Percentiles rank a stretch among this genome's conserved stretches.
phyloP scores from a whole-genome alignment of 257 asterid genomes.

The Ophiorrhiza pumila region DNA sequence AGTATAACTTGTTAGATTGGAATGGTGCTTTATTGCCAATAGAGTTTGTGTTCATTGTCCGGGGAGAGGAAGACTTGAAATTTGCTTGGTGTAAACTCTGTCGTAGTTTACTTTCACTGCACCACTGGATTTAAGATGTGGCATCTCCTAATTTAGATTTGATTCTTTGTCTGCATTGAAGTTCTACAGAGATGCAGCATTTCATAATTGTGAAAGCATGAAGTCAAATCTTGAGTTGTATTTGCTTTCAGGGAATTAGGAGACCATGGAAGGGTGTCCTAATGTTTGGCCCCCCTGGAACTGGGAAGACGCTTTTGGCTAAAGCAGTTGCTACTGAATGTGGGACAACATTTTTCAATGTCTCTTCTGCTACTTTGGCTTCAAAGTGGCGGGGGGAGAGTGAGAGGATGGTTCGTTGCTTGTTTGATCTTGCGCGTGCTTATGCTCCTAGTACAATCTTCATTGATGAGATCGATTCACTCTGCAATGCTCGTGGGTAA shows the following conservation, averaged over 20 bases:
- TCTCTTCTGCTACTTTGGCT: conserved; percentile 98
- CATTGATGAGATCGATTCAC: conserved; percentile 99
- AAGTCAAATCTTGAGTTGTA: background rate
- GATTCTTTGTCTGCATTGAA: background rate
- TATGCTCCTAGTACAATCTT: conserved; percentile 98
- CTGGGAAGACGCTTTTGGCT: conserved; percentile 98
- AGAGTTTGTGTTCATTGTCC: background rate
- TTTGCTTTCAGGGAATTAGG: conserved; percentile 77
- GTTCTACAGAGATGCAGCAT: background rate
- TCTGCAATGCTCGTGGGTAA: conserved; percentile 98
- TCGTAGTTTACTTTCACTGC: background rate
- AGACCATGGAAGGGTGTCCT: conserved; percentile 99
- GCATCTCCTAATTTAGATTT: background rate
- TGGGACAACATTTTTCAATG: conserved; percentile 95
- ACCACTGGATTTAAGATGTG: background rate
- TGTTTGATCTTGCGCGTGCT: conserved; percentile 98
- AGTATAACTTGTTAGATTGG: background rate
- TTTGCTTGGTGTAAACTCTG: background rate
- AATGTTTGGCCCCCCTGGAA: conserved; percentile 99
- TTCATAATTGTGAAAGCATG: background rate
- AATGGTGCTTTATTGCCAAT: background rate
- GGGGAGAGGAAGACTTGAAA: background rate
- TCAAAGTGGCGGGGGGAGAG: conserved; percentile 99
- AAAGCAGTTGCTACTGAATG: conserved; percentile 99
- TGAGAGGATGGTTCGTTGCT: conserved; percentile 97